phyloP scores from a whole-genome alignment of 2,329 filamentous ascomycete genomes.

The Massarina eburnea region DNA sequence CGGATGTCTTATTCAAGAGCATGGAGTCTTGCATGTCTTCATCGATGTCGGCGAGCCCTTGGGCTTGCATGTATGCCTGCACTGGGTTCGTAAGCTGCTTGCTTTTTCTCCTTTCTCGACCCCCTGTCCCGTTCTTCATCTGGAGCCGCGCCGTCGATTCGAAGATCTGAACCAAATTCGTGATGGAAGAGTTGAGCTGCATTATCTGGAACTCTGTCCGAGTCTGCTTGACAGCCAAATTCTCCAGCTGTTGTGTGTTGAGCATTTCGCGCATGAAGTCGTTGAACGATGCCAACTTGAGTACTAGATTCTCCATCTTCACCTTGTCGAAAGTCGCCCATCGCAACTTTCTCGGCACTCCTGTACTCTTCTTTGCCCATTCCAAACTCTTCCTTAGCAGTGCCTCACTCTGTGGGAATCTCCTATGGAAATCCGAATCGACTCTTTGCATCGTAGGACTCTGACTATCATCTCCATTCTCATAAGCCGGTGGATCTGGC shows the following conservation, averaged over 20 bases:
- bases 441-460: slow-evolving; percentile 12
- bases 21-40: slow-evolving; percentile 7
- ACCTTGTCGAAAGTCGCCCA: slow-evolving; percentile 37
- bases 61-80: slow-evolving; percentile 16
- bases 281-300: slow-evolving; percentile 38
- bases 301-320: slow-evolving; percentile 35
- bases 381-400: slow-evolving; percentile 32
- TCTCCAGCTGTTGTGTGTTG: slow-evolving; percentile 30
- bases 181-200: slow-evolving; percentile 38
- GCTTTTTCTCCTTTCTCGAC: slow-evolving; percentile 1
- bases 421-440: slow-evolving; percentile 24
- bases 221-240: slow-evolving; percentile 30
- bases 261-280: slow-evolving; percentile 41
- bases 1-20: slow-evolving; percentile 4
- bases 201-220: slow-evolving; percentile 42
- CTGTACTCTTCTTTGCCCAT: slow-evolving; percentile 29
- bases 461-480: slow-evolving; percentile 7
- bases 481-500: slow-evolving; percentile 16
- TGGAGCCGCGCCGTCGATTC: slow-evolving; percentile 19
- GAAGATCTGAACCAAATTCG: slow-evolving; percentile 40
- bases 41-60: slow-evolving; percentile 25
- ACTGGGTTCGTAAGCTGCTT: slow-evolving; percentile 15
- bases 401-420: slow-evolving; percentile 32
- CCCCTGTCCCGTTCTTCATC: slow-evolving; percentile 10
- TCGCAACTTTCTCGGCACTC: slow-evolving; percentile 27